Base-by-base conservation (phyloP, 164 flowering plant species). In the Dillenia suffruticosa region DNA sequence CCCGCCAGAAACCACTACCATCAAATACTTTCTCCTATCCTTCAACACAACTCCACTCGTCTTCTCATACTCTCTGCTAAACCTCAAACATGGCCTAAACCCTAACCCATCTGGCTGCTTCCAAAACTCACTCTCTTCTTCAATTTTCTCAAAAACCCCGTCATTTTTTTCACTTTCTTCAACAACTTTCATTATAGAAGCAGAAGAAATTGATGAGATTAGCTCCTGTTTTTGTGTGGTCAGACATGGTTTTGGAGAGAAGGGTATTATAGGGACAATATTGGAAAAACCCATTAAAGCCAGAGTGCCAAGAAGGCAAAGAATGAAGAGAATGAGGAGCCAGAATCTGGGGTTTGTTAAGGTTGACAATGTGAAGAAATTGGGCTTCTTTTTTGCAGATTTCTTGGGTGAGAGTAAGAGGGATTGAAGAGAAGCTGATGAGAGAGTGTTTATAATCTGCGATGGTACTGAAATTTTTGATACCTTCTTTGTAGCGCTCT, bases 1-100 rank as follows among this genome's bases (percentile, higher is more conserved):
- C 9, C 99, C 99, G 2, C 99, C 99, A 11, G 96, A 76, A 44
- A 92, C 99, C 52, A 92, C 97, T 16, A 95, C 99, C 75, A 92
- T 66, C 75, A 95, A 58, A 69, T 86, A 89, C 80, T 78, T 91
- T 1, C 61, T 76, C 68, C 92, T 70, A 17, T 82, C 85, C 69
- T 73, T 81, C 48, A 78, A 63, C 14, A 88, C 67, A 66, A 2
- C 74, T n/a, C 17, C 71, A 58, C 83, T 82, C 11, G 68, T 52
- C 48, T 53, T 66, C 45, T 49, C 60, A 57, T 92, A 95, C 67
- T 81, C 89, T 15, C 7, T 14, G 52, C 79, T 82, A 68, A 95
- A 89, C 47, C 55, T 77, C 77, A 95, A 75, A 57, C 94, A 92
- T 1, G 97, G 92, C 26, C 70, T 73, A 63, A 82, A 95, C 8